Conservation (phyloP, 768 basidiomycete genomes). For the Grammothele lineata region DNA sequence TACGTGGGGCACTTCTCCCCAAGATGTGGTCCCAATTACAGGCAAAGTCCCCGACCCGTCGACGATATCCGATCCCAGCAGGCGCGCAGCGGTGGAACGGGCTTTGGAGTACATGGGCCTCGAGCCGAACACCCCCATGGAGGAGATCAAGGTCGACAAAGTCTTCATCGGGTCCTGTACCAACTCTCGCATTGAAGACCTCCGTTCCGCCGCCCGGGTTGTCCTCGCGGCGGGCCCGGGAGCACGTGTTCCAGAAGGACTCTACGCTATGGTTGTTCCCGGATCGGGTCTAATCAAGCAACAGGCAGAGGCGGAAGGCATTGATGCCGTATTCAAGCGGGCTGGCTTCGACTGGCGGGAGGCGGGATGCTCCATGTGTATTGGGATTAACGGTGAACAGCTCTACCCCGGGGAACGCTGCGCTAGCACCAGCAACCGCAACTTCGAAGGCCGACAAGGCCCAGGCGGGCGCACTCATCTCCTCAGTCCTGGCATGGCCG, state of each 20-base stretch:
- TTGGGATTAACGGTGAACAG: conserved; percentile 70
- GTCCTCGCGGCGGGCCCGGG: conserved; percentile 46
- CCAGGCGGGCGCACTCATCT: conserved; percentile 62
- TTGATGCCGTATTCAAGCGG: conserved; percentile 57
- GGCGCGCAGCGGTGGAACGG: conserved; percentile 43
- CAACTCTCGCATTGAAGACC: conserved; percentile 63
- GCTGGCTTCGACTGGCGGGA: conserved; percentile 70
- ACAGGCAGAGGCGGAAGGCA: conserved; percentile 64
- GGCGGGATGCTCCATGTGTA: conserved; percentile 69
- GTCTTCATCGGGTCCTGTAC: conserved; percentile 69
- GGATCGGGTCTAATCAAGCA: conserved; percentile 62
- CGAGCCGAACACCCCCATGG: conserved; percentile 46
- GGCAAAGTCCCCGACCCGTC: conserved; percentile 53
- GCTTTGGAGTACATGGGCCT: conserved; percentile 63
- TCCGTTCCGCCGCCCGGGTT: conserved; percentile 56
- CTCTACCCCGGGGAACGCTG: conserved; percentile 54
- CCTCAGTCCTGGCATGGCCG: conserved; percentile 63
- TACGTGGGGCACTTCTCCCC: conserved; percentile 64
- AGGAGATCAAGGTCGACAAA: conserved; percentile 58
- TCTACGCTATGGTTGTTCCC: conserved; percentile 64
- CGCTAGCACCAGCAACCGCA: conserved; percentile 61
- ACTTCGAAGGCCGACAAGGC: conserved; percentile 63
- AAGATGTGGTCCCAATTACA: conserved; percentile 55
- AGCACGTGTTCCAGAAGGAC: conserved; percentile 45
- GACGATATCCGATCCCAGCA: conserved; percentile 39